Conservation (phyloP, 208 protist genomes). For the Trypanosoma avium region DNA sequence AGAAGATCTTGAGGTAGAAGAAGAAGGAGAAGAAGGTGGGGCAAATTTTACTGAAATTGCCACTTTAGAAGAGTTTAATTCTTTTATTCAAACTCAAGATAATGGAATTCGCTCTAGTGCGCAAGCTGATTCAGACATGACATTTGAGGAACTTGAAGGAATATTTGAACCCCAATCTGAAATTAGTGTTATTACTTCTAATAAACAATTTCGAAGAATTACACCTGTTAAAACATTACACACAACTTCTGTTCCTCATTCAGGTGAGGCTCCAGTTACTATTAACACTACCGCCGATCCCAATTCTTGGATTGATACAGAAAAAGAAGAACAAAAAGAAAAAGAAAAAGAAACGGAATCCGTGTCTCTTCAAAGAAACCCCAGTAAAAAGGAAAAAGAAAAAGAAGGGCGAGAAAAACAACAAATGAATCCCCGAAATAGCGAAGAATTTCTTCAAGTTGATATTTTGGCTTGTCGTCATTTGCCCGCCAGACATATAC, state of each 20-base stretch:
- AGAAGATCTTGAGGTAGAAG: not conserved
- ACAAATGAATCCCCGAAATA: not conserved
- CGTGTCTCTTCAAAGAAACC: too few relatives aligned
- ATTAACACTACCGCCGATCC: too few relatives aligned
- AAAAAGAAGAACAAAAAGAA: too few relatives aligned
- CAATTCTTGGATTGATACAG: too few relatives aligned
- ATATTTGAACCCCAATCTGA: conserved; percentile 3
- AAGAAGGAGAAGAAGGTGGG: too few relatives aligned
- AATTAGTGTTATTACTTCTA: not conserved
- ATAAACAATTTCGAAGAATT: too few relatives aligned
- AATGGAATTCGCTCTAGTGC: not conserved
- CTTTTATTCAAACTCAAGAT: not conserved
- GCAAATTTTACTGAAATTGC: conserved; percentile 16
- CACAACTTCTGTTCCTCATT: too few relatives aligned
- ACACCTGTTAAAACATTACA: too few relatives aligned
- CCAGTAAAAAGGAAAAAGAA: not conserved
- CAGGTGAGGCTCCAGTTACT: too few relatives aligned
- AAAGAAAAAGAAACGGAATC: too few relatives aligned
- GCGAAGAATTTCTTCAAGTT: conserved; percentile 3
- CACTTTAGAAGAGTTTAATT: conserved; percentile 13
- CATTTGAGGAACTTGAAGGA: conserved; percentile 17
- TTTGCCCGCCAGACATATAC: not conserved
- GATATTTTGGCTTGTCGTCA: conserved; percentile 17
- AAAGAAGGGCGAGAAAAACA: not conserved
- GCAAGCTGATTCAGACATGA: not conserved